Evolutionary conservation across 192 early-diverging fungal species (phyloP).

Genomic region (Pilaira anomala): DNA sequence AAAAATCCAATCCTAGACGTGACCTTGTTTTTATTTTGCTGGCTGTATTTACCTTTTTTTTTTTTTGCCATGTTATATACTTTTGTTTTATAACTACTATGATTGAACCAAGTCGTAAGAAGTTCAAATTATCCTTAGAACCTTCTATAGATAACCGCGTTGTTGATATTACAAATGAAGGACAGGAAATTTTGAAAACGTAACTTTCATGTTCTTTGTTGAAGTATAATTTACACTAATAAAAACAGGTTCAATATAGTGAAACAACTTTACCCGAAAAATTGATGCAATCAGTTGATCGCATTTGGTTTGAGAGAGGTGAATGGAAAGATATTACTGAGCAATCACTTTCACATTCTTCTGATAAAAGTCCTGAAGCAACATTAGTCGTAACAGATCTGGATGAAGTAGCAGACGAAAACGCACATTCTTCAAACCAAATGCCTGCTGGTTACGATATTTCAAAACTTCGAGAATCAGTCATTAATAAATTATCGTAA

Average conservation of each 20-base stretch:
- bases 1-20: no score
- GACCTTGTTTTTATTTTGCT: neutral
- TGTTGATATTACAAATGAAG: slow-evolving; percentile 32
- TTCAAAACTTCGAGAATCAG: slow-evolving; percentile 32
- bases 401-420: neutral
- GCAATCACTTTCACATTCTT: slow-evolving; percentile 9
- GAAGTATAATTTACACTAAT: neutral
- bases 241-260: slow-evolving; percentile 17
- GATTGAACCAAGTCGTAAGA: slow-evolving; percentile 15
- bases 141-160: slow-evolving; percentile 24
- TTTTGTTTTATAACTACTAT: neutral
- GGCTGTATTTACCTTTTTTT: neutral
- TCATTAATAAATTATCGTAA: slow-evolving; percentile 32
- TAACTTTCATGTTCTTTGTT: no score
- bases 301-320: slow-evolving; percentile 38
- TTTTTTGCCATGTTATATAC: neutral
- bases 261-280: slow-evolving; percentile 31
- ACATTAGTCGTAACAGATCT: neutral
- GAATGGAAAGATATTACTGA: slow-evolving; percentile 38
- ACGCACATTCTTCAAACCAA: neutral
- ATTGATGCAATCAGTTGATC: slow-evolving; percentile 38
- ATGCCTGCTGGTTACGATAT: slow-evolving; percentile 21
- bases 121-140: slow-evolving; percentile 35
- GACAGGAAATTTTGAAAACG: slow-evolving; percentile 34
- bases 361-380: neutral